Base-by-base conservation (phyloP, 257 asterid species). In the Jacaranda mimosifolia region DNA sequence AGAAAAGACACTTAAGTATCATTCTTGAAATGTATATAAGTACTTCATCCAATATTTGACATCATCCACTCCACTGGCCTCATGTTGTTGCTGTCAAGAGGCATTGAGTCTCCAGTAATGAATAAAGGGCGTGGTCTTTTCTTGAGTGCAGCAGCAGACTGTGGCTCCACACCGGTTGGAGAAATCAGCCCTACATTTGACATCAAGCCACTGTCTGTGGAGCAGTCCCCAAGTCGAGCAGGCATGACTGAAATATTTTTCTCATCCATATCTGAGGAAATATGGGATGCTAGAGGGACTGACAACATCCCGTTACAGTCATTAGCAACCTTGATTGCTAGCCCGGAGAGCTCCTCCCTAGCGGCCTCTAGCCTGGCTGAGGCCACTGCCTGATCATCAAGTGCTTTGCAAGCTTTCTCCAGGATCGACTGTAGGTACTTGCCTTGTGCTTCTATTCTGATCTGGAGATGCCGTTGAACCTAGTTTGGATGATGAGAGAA, bases 61-160 rank as follows among this genome's bases (percentile, higher is more conserved):
- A 83, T 83, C 83, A 80, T 85, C 98, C 98, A 91, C 79, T 90
- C 94, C 76, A 85, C 91, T 19, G 91, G 86, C 67, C 88, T 72
- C 82, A 79, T 81, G 2, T 26, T 26, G 45, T 52, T 71, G 77
- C 79, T 77, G 67, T 85, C 93, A 8, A 85, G 68, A 66, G 85
- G 90, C 75, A 82, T 67, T 17, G 81, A 68, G 21, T 88, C 92
- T 35, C 77, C 84, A 15, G 62, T 73, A 26, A 77, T 76, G 71
- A 73, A 87, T 46, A 67, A 65, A 3, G 88, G 88, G 12, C 91
- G 89, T 4, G 91, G 82, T 68, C 97, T 70, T 85, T 91, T 91
- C 95, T 87, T 94, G 57, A 83, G 67, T 17, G 79, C 88, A 15
- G 80, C 89, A 40, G 88, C 81, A 60, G 81, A 72, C 63, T 83